phyloP scores from a whole-genome alignment of 768 basidiomycete genomes.

The Boletus rubropictus region DNA sequence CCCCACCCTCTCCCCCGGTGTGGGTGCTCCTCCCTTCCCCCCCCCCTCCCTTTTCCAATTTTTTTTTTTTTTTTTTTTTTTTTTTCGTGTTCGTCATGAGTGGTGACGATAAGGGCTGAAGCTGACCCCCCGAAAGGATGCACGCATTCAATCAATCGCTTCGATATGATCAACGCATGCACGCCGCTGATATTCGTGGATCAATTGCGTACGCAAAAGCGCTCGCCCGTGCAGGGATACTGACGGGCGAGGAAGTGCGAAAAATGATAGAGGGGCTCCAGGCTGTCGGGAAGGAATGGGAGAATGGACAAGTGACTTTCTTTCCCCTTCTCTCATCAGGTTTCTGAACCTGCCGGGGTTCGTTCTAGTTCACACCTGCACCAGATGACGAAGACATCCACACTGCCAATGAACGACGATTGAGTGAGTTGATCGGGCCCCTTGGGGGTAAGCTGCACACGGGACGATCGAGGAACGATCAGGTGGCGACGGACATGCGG shows the following conservation, averaged over 20 bases:
- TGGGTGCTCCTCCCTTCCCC: too few relatives aligned
- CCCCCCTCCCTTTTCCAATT: too few relatives aligned
- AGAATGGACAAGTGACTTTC: slow-evolving; percentile 51
- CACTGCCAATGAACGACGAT: slow-evolving; percentile 93
- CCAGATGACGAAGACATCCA: slow-evolving; percentile 98
- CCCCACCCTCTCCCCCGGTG: too few relatives aligned
- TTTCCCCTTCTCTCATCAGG: too few relatives aligned
- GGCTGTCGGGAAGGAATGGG: slow-evolving; percentile 82
- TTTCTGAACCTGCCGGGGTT: not conserved
- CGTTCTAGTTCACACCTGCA: slow-evolving; percentile 60
- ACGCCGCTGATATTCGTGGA: slow-evolving; percentile 83
- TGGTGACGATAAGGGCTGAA: not conserved
- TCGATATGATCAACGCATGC: slow-evolving; percentile 92
- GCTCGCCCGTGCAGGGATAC: slow-evolving; percentile 71
- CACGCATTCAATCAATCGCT: slow-evolving; percentile 96
- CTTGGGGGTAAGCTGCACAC: slow-evolving; percentile 96
- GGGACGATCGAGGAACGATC: slow-evolving; percentile 94
- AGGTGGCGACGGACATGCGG: slow-evolving; percentile 97
- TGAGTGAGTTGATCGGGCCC: slow-evolving; percentile 89
- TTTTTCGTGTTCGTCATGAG: not conserved
- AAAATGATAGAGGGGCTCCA: slow-evolving; percentile 71
- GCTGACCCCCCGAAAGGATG: slow-evolving; percentile 55
- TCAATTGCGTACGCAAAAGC: slow-evolving; percentile 96
- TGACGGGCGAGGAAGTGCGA: slow-evolving; percentile 68
- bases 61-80: too few relatives aligned